A percentile compares a stretch with the other conserved stretches of the same genome.
Evolutionary conservation across 2,329 filamentous ascomycete species (phyloP).

Genomic region (Sporothrix variecibatus): DNA sequence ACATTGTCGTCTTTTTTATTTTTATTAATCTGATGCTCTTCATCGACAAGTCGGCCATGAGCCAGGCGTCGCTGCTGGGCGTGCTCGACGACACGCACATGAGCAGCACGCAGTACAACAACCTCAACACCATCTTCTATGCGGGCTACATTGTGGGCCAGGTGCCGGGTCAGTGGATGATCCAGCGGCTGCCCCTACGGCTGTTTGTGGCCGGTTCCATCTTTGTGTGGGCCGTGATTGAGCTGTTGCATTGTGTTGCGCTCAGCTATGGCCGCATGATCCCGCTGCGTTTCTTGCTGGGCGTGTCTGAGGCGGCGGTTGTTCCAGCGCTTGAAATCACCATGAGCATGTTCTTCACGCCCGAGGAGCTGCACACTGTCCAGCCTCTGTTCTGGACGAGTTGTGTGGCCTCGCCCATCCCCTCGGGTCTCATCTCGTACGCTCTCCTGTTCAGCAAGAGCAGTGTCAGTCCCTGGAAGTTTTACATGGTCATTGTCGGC

Average conservation of each 20-base stretch:
- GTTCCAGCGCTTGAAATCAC: conserved; percentile 47
- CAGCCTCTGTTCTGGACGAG: conserved; percentile 42
- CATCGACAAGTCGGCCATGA: conserved; percentile 45
- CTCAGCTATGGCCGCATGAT: conserved; percentile 41
- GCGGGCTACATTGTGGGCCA: conserved; percentile 43
- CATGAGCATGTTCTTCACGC: conserved; percentile 44
- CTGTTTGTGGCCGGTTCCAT: conserved; percentile 40
- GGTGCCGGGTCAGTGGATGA: conserved; percentile 44
- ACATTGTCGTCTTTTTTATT: conserved; percentile 39
- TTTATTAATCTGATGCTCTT: conserved; percentile 43
- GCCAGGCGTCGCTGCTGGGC: conserved; percentile 45
- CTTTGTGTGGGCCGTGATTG: conserved; percentile 41
- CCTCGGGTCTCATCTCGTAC: conserved; percentile 44
- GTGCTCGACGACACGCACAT: conserved; percentile 46
- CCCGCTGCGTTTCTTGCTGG: conserved; percentile 41
- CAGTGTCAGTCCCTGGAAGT: conserved; percentile 42
- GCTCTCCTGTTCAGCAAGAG: conserved; percentile 43
- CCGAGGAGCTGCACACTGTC: conserved; percentile 39
- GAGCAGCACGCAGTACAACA: conserved; percentile 43
- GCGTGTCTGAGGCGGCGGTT: conserved; percentile 32
- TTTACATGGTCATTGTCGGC: conserved; percentile 45
- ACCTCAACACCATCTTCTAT: conserved; percentile 46
- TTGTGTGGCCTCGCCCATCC: conserved; percentile 40
- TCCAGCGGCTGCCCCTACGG: conserved; percentile 44
- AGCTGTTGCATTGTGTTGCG: conserved; percentile 44